These are phyloP conservation scores for Claviceps humidiphila DNA, from an alignment of 2,329 filamentous ascomycete species.

Conservation along the genomic window DNA sequence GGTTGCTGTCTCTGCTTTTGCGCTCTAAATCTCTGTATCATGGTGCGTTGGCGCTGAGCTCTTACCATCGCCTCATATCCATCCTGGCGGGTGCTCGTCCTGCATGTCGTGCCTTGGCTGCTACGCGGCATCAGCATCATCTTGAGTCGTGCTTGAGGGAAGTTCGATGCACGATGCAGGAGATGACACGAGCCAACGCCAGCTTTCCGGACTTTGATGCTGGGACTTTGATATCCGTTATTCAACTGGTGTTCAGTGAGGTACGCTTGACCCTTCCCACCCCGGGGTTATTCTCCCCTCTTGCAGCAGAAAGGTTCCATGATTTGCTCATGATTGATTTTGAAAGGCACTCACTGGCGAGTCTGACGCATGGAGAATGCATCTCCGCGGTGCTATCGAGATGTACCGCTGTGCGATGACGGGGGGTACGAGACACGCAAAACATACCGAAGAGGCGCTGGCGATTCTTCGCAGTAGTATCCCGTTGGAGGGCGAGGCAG, in stretches of 20 bases:
- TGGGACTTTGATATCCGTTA: background rate
- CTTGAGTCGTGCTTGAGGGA: background rate
- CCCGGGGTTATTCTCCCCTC: background rate
- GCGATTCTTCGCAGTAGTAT: slow-evolving; percentile 5
- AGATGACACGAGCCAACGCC: background rate
- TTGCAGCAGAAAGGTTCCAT: background rate
- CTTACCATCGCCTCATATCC: slow-evolving; percentile 13
- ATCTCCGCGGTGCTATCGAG: background rate
- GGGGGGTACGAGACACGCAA: background rate
- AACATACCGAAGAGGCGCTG: background rate
- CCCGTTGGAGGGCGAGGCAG: slow-evolving; percentile 9
- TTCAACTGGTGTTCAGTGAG: background rate
- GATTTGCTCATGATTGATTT: background rate
- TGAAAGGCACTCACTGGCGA: background rate
- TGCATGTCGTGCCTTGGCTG: background rate
- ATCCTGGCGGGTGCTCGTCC: background rate
- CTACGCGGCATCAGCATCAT: background rate
- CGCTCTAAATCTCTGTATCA: slow-evolving; percentile 12
- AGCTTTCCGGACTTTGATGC: background rate
- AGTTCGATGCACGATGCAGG: background rate
- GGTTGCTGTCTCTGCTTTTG: slow-evolving; percentile 14
- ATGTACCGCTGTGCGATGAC: background rate
- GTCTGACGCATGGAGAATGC: background rate
- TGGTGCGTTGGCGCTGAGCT: slow-evolving; percentile 14
- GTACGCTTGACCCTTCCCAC: background rate